A percentile compares a stretch with the other conserved stretches of the same genome.
These are phyloP conservation scores for Dendrobium chrysotoxum DNA, from an alignment of 106 monocot species.

Conservation along the genomic window DNA sequence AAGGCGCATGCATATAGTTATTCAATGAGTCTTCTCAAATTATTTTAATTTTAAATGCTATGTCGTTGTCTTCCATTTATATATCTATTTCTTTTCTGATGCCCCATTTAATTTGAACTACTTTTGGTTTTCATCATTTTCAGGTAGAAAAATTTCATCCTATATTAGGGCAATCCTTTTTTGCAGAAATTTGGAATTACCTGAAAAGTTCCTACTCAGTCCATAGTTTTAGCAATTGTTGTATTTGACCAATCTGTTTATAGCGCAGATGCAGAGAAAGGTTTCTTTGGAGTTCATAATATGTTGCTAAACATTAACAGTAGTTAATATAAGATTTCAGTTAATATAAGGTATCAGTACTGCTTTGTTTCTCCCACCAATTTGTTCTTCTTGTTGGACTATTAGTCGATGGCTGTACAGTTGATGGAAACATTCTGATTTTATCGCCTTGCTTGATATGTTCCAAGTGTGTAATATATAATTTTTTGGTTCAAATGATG, in stretches of 20 bases:
- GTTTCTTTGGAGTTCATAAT: slow-evolving; percentile 3
- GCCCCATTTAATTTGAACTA: not conserved
- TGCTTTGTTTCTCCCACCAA: not conserved
- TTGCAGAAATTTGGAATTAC: not conserved
- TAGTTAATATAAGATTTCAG: not conserved
- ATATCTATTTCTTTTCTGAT: not conserved
- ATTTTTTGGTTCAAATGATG: not conserved
- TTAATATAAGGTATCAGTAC: not conserved
- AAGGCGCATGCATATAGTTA: not conserved
- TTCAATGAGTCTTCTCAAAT: not conserved
- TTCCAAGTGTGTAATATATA: not conserved
- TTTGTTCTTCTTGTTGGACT: not conserved
- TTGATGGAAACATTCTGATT: not conserved
- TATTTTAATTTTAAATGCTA: not conserved
- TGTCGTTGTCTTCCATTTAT: not conserved
- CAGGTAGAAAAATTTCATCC: not conserved
- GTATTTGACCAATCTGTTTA: not conserved
- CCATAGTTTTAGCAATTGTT: not conserved
- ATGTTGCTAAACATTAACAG: not conserved
- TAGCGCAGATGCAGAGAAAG: not conserved
- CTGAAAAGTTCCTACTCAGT: not conserved
- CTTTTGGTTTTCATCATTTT: not conserved
- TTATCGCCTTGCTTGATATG: not conserved
- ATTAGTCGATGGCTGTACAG: not conserved
- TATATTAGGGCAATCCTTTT: not conserved